Evolutionary conservation across 2,329 filamentous ascomycete species (phyloP), one percentile per base, ranked within the genome.

Genomic region (Sarocladium brachiariae): DNA sequence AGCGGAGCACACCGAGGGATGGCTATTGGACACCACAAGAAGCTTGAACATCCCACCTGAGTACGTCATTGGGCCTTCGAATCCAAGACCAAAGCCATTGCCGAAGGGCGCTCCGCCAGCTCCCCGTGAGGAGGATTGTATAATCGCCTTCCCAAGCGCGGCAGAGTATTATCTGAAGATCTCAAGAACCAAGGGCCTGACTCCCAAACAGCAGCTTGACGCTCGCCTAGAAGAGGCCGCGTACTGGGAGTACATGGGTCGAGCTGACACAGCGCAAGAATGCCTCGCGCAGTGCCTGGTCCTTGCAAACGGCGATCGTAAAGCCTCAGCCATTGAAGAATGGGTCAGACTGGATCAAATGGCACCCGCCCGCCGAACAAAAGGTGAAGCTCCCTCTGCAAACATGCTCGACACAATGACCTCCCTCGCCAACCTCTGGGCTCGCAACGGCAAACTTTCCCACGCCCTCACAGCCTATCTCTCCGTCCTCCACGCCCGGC

Each of bases 221-320:
- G 90, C 91, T 3, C 86, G 88, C 3, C 70, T 96, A 37, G 85
- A 84, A 1, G 95, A 91, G 63, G 92, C 86, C 2, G 85, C 88
- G 50, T 96, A 87, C 80, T 75, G 95, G 34, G 87, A 90, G 57
- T 92, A 81, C 69, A 92, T 91, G 68, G 75, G 80, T 1, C 65
- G 82, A 23, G 68, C 75, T 2, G 79, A 81, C 3, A 83, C 90
- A 70, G 91, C 89, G 65, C 74, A 76, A 54, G 84, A 87, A 76
- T 89, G 85, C 1, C 70, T 96, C 35, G 81, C 88, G 56, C 46
- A 87, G 76, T 89, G 85, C 1, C 70, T 96, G 35, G 81, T 88
- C 56, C 46, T 49, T 7, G 30, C 33, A 18, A 37, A 49, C 18
- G 33, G 33, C 8, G 19, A 49, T 10, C 4, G 7, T 4, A 37